Evolutionary conservation across 768 basidiomycete species (phyloP).

Genomic region (Leucocoprinus leucothites): DNA sequence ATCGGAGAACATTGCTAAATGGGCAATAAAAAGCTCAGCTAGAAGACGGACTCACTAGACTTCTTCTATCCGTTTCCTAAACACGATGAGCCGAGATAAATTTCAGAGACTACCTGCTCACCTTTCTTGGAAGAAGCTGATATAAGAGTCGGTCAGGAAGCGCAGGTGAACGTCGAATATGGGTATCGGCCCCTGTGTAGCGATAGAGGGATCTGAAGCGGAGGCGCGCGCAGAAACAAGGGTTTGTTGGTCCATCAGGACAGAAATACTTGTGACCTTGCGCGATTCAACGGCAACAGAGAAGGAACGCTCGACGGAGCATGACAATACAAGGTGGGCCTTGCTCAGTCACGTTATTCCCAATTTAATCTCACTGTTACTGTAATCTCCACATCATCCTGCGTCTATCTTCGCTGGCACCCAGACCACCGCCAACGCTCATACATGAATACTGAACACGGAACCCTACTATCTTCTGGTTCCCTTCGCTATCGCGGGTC

Average conservation of each 20-base stretch:
- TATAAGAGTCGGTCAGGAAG: conserved; percentile 70
- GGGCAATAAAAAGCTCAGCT: neutral
- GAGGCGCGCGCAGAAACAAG: conserved; percentile 37
- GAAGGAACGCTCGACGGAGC: neutral
- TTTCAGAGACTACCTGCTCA: conserved; percentile 25
- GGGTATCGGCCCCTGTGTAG: conserved; percentile 54
- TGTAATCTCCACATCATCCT: too few species aligned
- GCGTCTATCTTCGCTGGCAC: too few species aligned
- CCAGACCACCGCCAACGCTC: too few species aligned
- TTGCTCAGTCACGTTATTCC: conserved; percentile 9
- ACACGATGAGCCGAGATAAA: conserved; percentile 7
- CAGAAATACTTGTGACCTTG: neutral
- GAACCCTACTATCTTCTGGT: too few species aligned
- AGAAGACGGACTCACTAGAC: conserved; percentile 54
- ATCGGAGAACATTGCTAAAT: conserved; percentile 9
- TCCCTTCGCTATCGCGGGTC: too few species aligned
- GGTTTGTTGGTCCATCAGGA: conserved; percentile 29
- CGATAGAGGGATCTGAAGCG: conserved; percentile 29
- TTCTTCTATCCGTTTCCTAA: conserved; percentile 82
- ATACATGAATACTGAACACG: too few species aligned
- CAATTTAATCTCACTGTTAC: neutral
- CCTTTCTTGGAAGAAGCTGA: conserved; percentile 87
- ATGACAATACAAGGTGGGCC: neutral
- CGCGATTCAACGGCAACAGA: neutral
- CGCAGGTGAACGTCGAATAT: conserved; percentile 73